Evolutionary conservation across 345 rosid genomes (phyloP).

Genomic region (Murraya paniculata): DNA sequence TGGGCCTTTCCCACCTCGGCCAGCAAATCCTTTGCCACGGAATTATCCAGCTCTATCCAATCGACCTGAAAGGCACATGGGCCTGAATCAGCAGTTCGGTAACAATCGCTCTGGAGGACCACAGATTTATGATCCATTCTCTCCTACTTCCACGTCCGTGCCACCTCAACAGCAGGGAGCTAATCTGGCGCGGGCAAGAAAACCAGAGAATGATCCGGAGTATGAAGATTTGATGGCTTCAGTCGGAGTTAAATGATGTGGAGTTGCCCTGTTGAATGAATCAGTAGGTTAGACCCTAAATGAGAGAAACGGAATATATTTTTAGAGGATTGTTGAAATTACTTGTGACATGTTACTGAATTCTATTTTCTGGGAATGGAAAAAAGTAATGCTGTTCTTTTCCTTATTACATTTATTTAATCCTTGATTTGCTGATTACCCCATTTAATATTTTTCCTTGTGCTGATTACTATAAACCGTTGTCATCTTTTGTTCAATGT

Average conservation of each 20-base stretch:
- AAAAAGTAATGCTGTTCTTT: background rate
- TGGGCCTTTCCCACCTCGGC: conserved; percentile 52
- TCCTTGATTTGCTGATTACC: background rate
- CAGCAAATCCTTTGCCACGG: conserved; percentile 40
- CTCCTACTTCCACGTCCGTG: conserved; percentile 51
- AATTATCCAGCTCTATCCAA: conserved; percentile 31
- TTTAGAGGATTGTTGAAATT: background rate
- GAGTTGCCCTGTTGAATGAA: background rate
- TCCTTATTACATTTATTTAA: background rate
- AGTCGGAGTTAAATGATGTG: conserved; percentile 49
- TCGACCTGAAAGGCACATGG: conserved; percentile 29
- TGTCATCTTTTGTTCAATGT: background rate
- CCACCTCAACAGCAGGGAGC: conserved; percentile 44
- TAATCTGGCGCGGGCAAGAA: conserved; percentile 26
- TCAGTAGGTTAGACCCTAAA: background rate
- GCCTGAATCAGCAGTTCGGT: conserved; percentile 35
- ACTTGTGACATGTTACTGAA: background rate
- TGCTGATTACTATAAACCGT: background rate
- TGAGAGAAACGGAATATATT: background rate
- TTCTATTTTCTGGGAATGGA: background rate
- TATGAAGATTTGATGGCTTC: conserved; percentile 74
- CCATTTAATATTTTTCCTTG: background rate
- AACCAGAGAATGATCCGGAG: conserved; percentile 54
- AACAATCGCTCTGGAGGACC: conserved; percentile 30
- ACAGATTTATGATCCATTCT: conserved; percentile 87